Percentiles rank a stretch among this genome's conserved stretches.
Evolutionary conservation across 805 yeast genomes (phyloP).

Genomic region (Schizosaccharomyces osmophilus): DNA sequence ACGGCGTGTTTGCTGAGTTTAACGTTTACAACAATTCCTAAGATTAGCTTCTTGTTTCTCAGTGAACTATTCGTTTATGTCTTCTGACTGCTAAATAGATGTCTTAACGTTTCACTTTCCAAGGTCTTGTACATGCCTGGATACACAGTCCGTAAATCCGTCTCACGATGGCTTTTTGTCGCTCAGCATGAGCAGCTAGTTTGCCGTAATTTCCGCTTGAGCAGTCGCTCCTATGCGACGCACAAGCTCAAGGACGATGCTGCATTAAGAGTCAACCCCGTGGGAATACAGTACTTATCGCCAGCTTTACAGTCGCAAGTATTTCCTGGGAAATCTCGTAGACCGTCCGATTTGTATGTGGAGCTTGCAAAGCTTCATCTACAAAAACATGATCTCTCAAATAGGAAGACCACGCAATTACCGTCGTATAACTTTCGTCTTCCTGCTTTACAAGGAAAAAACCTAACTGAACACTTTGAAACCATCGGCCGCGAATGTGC

Average conservation of each 20-base stretch:
- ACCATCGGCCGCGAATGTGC: constrained; percentile 33
- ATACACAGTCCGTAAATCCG: too few relatives aligned
- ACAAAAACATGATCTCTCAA: constrained; percentile 37
- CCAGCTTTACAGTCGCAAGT: constrained; percentile 31
- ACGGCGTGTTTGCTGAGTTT: too few relatives aligned
- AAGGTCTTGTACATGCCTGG: too few relatives aligned
- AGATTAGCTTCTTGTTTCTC: too few relatives aligned
- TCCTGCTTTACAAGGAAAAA: constrained; percentile 49
- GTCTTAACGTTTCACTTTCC: too few relatives aligned
- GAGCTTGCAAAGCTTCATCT: constrained; percentile 37
- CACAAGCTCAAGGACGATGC: not conserved
- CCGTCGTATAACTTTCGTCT: constrained; percentile 35
- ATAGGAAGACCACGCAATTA: constrained; percentile 40
- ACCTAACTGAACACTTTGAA: constrained; percentile 66
- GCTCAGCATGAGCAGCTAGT: too few relatives aligned
- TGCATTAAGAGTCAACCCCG: constrained; percentile 30
- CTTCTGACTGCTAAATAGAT: too few relatives aligned
- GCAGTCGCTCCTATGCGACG: not conserved
- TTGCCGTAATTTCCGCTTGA: too few relatives aligned
- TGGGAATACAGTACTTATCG: constrained; percentile 61
- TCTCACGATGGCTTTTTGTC: too few relatives aligned
- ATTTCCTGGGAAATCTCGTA: constrained; percentile 23
- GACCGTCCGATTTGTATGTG: constrained; percentile 37
- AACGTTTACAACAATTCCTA: too few relatives aligned
- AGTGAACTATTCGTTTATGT: too few relatives aligned